Evolutionary conservation across 257 asterid species (phyloP).

Genomic region (Nicotiana undulata): DNA sequence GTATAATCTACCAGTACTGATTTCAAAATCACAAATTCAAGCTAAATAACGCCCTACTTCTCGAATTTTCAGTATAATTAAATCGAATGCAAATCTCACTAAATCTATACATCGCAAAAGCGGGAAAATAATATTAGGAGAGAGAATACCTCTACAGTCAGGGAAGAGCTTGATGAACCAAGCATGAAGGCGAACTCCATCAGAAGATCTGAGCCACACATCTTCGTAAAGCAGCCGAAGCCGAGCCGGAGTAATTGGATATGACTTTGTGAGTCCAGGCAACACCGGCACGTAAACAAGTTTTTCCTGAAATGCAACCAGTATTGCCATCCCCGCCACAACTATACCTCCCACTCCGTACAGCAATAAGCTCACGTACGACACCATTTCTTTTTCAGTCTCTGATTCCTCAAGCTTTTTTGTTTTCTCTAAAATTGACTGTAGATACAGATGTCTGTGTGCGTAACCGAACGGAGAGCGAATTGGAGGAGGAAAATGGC

Average conservation of each 20-base stretch:
- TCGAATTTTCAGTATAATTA: background rate
- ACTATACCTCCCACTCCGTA: conserved; percentile 89
- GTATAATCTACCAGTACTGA: background rate
- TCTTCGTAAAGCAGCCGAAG: conserved; percentile 78
- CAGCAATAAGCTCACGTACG: conserved; percentile 54
- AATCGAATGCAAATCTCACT: background rate
- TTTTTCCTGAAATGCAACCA: conserved; percentile 93
- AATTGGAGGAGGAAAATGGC: too few species aligned
- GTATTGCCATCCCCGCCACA: conserved; percentile 87
- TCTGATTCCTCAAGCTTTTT: background rate
- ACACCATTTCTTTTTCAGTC: conserved; percentile 40
- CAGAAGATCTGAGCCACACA: conserved; percentile 96
- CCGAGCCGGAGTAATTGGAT: conserved; percentile 88
- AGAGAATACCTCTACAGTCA: conserved; percentile 52
- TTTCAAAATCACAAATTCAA: background rate
- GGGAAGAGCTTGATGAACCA: conserved; percentile 88
- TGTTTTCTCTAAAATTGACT: background rate
- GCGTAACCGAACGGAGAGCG: background rate
- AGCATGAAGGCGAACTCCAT: conserved; percentile 94
- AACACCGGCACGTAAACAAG: conserved; percentile 93
- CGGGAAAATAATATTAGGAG: background rate
- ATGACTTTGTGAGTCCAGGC: conserved; percentile 86
- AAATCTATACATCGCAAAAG: background rate
- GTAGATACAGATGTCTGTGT: background rate
- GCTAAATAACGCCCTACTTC: background rate